These are phyloP conservation scores for Phytophthora ohioensis DNA, from an alignment of 352 stramenopile species.

Conservation along the genomic window DNA sequence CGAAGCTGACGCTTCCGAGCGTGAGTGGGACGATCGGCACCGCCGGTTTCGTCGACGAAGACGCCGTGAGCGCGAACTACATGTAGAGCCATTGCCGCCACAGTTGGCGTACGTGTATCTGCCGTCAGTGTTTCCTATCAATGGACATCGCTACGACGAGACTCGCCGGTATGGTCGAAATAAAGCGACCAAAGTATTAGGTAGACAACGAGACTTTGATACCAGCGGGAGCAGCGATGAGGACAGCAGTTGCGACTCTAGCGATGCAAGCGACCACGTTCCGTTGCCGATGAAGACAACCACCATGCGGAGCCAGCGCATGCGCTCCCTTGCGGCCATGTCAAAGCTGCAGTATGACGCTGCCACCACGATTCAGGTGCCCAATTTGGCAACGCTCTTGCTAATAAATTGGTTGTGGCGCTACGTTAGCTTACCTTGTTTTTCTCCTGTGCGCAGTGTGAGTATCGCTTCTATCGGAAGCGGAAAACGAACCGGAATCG, in stretches of 20 bases:
- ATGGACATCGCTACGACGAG: conserved; percentile 10
- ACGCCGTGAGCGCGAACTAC: conserved; percentile 4
- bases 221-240: conserved; percentile 20
- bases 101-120: conserved; percentile 35
- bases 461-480: conserved; percentile 54
- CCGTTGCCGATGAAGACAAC: neutral
- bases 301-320: conserved; percentile 48
- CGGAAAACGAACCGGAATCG: conserved; percentile 31
- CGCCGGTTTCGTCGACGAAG: conserved; percentile 23
- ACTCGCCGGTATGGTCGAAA: neutral
- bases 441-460: conserved; percentile 32
- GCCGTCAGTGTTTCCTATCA: conserved; percentile 14
- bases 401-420: neutral
- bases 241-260: conserved; percentile 23
- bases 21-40: conserved; percentile 15
- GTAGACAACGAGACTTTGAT: conserved; percentile 8
- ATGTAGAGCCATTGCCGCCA: neutral
- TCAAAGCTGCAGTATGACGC: conserved; percentile 54
- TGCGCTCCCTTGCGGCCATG: conserved; percentile 56
- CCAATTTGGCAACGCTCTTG: neutral
- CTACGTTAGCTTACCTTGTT: neutral
- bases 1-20: conserved; percentile 13
- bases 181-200: neutral
- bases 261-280: conserved; percentile 13
- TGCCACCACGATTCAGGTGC: conserved; percentile 55